A percentile compares a stretch with the other conserved stretches of the same genome.
phyloP scores from a whole-genome alignment of 1,139 yeast genomes.

The Barnettozyma hawaiiensis region DNA sequence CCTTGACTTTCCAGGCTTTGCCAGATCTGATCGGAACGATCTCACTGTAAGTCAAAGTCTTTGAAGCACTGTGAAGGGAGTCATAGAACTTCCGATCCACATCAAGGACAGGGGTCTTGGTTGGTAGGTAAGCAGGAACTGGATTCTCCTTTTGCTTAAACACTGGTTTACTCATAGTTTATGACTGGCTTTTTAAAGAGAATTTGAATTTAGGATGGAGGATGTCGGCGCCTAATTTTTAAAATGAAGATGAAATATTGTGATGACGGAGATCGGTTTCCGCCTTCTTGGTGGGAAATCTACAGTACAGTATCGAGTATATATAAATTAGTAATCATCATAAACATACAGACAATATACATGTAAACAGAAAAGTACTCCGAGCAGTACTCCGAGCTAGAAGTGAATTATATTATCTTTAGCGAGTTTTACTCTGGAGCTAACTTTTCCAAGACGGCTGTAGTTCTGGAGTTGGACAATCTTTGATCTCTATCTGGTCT shows the following conservation, averaged over 20 bases:
- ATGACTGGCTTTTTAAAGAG: neutral
- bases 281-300: neutral
- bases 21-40: constrained; percentile 49
- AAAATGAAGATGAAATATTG: neutral
- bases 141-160: constrained; percentile 31
- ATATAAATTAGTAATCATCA: no score
- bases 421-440: constrained; percentile 7
- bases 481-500: constrained; percentile 32
- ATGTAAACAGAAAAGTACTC: no score
- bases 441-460: constrained; percentile 18
- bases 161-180: constrained; percentile 17
- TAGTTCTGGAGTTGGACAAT: constrained; percentile 22
- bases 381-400: neutral
- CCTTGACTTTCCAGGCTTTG: constrained; percentile 55
- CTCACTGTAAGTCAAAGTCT: constrained; percentile 17
- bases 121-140: constrained; percentile 53
- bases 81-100: constrained; percentile 46
- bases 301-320: no score
- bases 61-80: constrained; percentile 37
- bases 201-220: no score
- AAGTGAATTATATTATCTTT: neutral
- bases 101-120: constrained; percentile 42
- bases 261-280: neutral
- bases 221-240: no score
- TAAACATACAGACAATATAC: neutral